Evolutionary conservation across 169 alveolate genomes (phyloP).

Genomic region (Plasmodium relictum): DNA sequence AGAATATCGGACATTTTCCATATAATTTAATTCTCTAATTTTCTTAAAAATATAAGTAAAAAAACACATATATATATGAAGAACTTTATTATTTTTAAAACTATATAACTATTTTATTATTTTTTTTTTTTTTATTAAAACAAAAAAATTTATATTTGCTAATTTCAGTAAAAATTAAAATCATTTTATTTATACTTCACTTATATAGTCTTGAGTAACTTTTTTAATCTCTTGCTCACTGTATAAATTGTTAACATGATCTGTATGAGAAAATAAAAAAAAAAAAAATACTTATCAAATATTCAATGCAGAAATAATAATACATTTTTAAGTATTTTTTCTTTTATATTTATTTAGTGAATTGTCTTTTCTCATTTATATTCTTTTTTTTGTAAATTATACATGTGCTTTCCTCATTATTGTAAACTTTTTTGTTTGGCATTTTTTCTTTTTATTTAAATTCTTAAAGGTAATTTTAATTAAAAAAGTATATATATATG

Average conservation of each 20-base stretch:
- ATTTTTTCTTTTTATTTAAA: constrained; percentile 22
- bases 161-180: background rate
- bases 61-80: background rate
- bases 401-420: constrained; percentile 30
- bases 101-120: too few relatives aligned
- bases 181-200: constrained; percentile 37
- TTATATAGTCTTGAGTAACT: constrained; percentile 58
- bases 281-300: background rate
- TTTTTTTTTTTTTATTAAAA: too few relatives aligned
- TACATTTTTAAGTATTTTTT: background rate
- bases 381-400: constrained; percentile 1
- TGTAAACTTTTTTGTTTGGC: constrained; percentile 7
- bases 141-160: too few relatives aligned
- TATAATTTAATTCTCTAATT: constrained; percentile 25
- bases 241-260: constrained; percentile 54
- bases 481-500: background rate
- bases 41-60: constrained; percentile 11
- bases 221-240: constrained; percentile 67
- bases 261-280: constrained; percentile 20
- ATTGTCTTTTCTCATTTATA: background rate
- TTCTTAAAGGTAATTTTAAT: background rate
- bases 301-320: background rate
- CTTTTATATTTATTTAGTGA: background rate
- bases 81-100: too few relatives aligned
- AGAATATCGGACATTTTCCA: constrained; percentile 43